phyloP scores from a whole-genome alignment of 495 filamentous ascomycete genomes.

The Xylaria bambusicola region DNA sequence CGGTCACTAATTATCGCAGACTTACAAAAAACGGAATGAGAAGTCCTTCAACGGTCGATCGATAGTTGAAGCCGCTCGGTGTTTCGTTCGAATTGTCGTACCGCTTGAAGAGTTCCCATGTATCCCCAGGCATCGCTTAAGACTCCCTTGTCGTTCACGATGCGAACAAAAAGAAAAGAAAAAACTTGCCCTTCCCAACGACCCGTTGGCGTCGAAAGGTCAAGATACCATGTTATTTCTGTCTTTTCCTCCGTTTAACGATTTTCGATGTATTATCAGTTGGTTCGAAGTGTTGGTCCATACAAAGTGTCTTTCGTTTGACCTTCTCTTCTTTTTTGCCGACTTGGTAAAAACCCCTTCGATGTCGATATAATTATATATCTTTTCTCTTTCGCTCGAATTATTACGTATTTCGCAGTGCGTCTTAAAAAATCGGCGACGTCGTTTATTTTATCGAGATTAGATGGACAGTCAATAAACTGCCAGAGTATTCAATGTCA shows the following conservation, averaged over 20 bases:
- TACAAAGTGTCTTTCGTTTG: background rate
- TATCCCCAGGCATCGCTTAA: constrained; percentile 18
- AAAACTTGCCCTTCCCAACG: constrained; percentile 6
- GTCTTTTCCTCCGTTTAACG: background rate
- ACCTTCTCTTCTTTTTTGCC: background rate
- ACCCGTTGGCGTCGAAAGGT: constrained; percentile 2
- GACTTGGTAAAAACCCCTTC: no score
- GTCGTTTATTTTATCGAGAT: background rate
- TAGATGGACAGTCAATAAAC: background rate
- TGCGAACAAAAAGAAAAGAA: no score
- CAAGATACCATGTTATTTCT: constrained; percentile 10
- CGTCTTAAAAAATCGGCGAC: background rate
- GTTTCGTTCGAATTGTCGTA: constrained; percentile 11
- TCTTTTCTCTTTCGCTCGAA: no score
- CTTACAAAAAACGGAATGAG: constrained; percentile 31
- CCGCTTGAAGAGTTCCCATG: background rate
- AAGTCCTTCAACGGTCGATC: constrained; percentile 23
- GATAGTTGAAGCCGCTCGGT: background rate
- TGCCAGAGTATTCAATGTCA: background rate
- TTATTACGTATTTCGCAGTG: background rate
- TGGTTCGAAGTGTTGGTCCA: background rate
- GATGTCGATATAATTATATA: no score
- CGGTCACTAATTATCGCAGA: no score
- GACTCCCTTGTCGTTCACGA: background rate
- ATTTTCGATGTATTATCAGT: background rate